Evolutionary conservation across 345 rosid species (phyloP).

Genomic region (Brassica cretica): DNA sequence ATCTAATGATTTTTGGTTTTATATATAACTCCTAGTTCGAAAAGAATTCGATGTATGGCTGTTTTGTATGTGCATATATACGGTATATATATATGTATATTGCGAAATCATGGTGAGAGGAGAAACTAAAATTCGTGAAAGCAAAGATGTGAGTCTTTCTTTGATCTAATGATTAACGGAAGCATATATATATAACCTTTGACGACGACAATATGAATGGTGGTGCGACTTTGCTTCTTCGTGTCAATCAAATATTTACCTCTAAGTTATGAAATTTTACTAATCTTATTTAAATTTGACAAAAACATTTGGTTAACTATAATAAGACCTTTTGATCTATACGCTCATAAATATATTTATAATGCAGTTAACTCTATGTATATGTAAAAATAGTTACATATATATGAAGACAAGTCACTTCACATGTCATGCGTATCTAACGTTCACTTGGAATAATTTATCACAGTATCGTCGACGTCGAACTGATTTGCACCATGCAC

Average conservation of each 20-base stretch:
- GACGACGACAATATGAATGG: constrained; percentile 28
- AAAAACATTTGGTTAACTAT: neutral
- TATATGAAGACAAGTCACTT: neutral
- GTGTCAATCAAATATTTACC: constrained; percentile 22
- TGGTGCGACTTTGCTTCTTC: constrained; percentile 31
- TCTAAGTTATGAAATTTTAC: neutral
- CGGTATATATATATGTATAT: neutral
- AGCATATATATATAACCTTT: constrained; percentile 5
- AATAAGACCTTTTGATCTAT: neutral
- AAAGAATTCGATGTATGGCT: constrained; percentile 6
- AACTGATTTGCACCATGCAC: neutral
- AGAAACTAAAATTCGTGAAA: constrained; percentile 26
- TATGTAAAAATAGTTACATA: neutral
- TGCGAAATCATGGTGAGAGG: constrained; percentile 15
- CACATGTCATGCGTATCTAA: constrained; percentile 3
- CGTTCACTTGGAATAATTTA: neutral
- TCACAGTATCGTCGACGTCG: neutral
- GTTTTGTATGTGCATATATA: neutral
- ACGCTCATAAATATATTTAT: neutral
- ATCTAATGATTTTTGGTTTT: neutral
- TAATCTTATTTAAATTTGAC: neutral
- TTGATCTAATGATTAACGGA: constrained; percentile 16
- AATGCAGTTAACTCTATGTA: neutral
- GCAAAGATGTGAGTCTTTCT: constrained; percentile 26
- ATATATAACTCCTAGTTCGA: neutral